These are phyloP conservation scores for Rhodamnia argentea DNA, from an alignment of 345 rosid species.

Conservation along the genomic window DNA sequence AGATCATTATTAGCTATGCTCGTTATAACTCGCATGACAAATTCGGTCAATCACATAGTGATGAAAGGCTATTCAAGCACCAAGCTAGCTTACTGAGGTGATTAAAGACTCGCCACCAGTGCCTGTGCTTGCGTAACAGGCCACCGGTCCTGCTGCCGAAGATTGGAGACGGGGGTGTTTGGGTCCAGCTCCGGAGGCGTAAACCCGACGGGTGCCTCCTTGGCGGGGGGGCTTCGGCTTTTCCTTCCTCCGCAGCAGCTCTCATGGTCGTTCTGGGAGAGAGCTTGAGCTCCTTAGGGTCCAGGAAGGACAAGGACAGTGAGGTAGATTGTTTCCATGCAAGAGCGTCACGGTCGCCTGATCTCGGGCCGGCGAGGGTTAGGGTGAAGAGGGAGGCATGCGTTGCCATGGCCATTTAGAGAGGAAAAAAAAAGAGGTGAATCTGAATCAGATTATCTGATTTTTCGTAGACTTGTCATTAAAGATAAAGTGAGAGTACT, in stretches of 20 bases:
- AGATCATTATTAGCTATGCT: neutral
- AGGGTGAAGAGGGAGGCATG: constrained; percentile 57
- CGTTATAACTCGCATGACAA: neutral
- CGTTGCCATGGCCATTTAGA: constrained; percentile 35
- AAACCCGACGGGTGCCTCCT: constrained; percentile 72
- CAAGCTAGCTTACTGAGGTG: neutral
- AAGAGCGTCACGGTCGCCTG: constrained; percentile 11
- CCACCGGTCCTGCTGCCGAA: constrained; percentile 91
- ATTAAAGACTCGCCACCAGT: constrained; percentile 19
- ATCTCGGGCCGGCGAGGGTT: constrained; percentile 35
- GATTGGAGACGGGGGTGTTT: constrained; percentile 88
- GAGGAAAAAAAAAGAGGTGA: too few relatives aligned
- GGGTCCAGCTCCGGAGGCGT: constrained; percentile 78
- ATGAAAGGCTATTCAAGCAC: neutral
- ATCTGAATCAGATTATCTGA: too few relatives aligned
- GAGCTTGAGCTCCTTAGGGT: constrained; percentile 26
- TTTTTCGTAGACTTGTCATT: neutral
- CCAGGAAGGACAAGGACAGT: constrained; percentile 8
- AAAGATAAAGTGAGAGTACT: neutral
- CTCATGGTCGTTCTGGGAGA: constrained; percentile 25
- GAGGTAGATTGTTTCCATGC: constrained; percentile 36
- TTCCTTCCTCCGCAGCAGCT: constrained; percentile 21
- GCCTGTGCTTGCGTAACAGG: constrained; percentile 66
- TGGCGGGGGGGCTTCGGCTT: constrained; percentile 36
- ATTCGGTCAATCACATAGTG: neutral